phyloP scores from a whole-genome alignment of 2,329 filamentous ascomycete species.

The Mycosphaerelloides madeirae region DNA sequence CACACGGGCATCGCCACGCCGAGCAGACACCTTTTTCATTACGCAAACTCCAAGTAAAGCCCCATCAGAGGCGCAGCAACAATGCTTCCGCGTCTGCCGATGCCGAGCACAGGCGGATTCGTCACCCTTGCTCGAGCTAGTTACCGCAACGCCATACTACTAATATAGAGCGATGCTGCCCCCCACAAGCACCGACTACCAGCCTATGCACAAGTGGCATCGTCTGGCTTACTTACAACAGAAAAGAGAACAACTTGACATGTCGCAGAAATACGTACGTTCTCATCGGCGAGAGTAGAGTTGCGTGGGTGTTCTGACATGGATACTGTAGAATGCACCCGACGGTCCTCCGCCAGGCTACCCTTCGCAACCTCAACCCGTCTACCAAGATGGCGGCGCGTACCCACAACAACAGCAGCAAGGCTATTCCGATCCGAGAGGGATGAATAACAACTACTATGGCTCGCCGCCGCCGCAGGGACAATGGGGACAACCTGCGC shows the following conservation, averaged over 20 bases:
- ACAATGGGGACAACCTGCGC: slow-evolving; percentile 8
- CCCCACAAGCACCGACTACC: no score
- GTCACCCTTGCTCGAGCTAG: no score
- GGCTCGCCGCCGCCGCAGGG: slow-evolving; percentile 15
- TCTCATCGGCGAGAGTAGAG: neutral
- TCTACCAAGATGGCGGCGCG: slow-evolving; percentile 19
- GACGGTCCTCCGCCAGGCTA: slow-evolving; percentile 22
- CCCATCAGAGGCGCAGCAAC: no score
- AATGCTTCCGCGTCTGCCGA: no score
- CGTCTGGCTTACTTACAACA: no score
- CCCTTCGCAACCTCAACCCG: slow-evolving; percentile 20
- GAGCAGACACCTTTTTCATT: no score
- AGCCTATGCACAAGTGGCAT: no score
- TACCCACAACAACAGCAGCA: neutral
- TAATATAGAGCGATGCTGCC: no score
- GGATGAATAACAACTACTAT: slow-evolving; percentile 17
- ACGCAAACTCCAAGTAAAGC: no score
- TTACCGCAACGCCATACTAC: no score
- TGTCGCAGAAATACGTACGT: slow-evolving; percentile 4
- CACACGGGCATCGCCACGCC: no score
- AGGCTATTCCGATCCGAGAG: slow-evolving; percentile 12
- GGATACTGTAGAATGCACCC: slow-evolving; percentile 13
- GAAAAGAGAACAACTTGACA: neutral
- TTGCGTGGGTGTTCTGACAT: neutral
- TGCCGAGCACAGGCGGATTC: no score